Base-by-base conservation (phyloP, 2,329 filamentous ascomycete genomes). In the Aspergillus costaricaensis region DNA sequence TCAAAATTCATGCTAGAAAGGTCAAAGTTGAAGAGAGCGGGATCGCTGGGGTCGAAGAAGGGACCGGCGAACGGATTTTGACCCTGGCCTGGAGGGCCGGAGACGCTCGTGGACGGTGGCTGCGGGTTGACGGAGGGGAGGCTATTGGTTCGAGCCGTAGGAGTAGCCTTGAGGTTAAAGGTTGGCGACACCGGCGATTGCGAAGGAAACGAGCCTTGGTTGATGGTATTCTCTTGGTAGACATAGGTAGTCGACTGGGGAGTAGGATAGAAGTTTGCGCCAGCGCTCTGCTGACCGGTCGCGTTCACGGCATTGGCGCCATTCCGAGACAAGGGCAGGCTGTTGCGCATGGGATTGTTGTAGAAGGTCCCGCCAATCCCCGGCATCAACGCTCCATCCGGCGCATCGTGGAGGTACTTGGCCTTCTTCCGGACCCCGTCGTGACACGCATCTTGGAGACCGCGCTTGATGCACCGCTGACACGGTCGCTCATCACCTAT, bases 371-470 rank as follows among this genome's bases (percentile, higher is more conserved):
- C 89, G 63, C 89, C 88, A 51, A 95, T 84, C 44, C 95, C 92
- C n/a, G 93, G 91, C 73, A 94, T 86, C 63, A 97, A 82, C 49
- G 92, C 92, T 74, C 96, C 92, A 55, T 92, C 87, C 38, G 94
- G 93, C 25, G 94, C 92, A 83, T 98, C 95, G 73, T 98, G 93
- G 59, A 99, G 90, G 76, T 99, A 99, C 77, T 99, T 99, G 55
- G 95, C 95, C 83, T 98, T 99, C 79, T 99, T 99, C 65, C 95
- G 90, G 55, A 98, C 92, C 57, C 95, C 95, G 74, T 99, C 95
- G 76, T 96, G 92, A 73, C 95, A 99, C 62, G 87, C 87, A 74
- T 96, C 92, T 70, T 92, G 91, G 21, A 98, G 85, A 49, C 92
- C 91, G 69, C 95, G 89, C 78, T 97, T 97, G 69, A 98, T 92